phyloP scores from a whole-genome alignment of 2,329 filamentous ascomycete species.

The Fusarium buharicum region DNA sequence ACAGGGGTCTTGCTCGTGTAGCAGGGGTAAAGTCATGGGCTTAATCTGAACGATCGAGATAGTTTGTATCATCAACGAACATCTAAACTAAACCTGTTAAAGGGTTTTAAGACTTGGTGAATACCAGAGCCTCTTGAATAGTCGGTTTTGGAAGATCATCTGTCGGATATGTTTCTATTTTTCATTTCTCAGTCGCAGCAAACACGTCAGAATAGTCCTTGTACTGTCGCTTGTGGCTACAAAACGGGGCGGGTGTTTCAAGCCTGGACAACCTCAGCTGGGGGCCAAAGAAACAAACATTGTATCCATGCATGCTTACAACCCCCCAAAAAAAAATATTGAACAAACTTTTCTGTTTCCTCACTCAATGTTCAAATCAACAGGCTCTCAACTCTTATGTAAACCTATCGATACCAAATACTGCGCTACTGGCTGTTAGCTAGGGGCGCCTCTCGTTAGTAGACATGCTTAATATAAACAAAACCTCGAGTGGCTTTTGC shows the following conservation, averaged over 20 bases:
- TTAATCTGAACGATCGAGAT: constrained; percentile 21
- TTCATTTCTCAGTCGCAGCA: not conserved
- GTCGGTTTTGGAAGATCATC: too few relatives aligned
- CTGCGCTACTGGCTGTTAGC: constrained; percentile 2
- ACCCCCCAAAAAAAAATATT: not conserved
- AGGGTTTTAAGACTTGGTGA: not conserved
- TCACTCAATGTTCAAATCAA: not conserved
- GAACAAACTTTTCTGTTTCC: not conserved
- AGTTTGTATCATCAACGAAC: not conserved
- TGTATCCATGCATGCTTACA: not conserved
- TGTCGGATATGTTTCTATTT: too few relatives aligned
- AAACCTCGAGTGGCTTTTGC: constrained; percentile 18
- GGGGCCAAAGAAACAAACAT: constrained; percentile 26
- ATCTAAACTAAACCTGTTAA: not conserved
- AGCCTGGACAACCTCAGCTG: constrained; percentile 19
- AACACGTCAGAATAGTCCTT: constrained; percentile 11
- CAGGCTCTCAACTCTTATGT: not conserved
- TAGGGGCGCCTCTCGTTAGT: constrained; percentile 2
- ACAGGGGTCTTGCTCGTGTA: constrained; percentile 22
- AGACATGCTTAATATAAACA: not conserved
- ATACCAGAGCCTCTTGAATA: too few relatives aligned
- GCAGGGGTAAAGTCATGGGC: constrained; percentile 14
- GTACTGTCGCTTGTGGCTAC: constrained; percentile 10
- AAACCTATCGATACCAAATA: not conserved
- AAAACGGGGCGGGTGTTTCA: constrained; percentile 41